phyloP scores from a whole-genome alignment of 2,329 filamentous ascomycete genomes.

The Thelonectria olida region DNA sequence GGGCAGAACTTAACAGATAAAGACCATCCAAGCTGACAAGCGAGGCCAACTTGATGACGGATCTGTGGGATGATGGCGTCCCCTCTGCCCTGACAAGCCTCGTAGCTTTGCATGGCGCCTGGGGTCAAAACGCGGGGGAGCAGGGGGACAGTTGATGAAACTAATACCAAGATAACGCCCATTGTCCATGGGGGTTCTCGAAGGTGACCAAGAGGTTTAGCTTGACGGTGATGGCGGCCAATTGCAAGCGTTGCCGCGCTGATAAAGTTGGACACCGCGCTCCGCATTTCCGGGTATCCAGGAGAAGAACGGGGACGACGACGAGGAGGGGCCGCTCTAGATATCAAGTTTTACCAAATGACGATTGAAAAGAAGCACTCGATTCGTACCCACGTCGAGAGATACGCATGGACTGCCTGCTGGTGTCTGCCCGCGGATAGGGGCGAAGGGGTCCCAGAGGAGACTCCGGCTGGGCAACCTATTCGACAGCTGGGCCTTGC shows the following conservation, averaged over 20 bases:
- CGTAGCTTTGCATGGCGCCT: conserved; percentile 8
- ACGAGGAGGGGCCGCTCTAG: no score
- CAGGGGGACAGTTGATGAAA: conserved; percentile 1
- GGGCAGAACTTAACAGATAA: conserved; percentile 12
- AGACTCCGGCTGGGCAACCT: background rate
- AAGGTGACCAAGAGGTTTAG: conserved; percentile 7
- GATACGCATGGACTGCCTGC: conserved; percentile 20
- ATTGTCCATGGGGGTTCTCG: conserved; percentile 20
- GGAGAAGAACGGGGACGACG: background rate
- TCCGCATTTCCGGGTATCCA: conserved; percentile 14
- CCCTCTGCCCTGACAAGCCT: background rate
- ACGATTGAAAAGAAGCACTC: conserved; percentile 6
- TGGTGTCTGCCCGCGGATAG: background rate
- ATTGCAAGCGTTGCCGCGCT: conserved; percentile 22
- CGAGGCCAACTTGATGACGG: conserved; percentile 7
- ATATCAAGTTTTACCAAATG: conserved; percentile 20
- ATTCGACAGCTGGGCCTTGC: background rate
- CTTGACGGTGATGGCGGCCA: conserved; percentile 1
- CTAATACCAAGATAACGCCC: conserved; percentile 11
- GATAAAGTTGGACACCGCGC: conserved; percentile 20
- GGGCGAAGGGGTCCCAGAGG: background rate
- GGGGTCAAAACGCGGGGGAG: conserved; percentile 25
- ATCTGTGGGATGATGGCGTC: conserved; percentile 12
- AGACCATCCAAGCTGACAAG: background rate
- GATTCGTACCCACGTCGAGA: conserved; percentile 4